Base-by-base conservation (phyloP, 1,139 yeast species). In the Hyphopichia burtonii region DNA sequence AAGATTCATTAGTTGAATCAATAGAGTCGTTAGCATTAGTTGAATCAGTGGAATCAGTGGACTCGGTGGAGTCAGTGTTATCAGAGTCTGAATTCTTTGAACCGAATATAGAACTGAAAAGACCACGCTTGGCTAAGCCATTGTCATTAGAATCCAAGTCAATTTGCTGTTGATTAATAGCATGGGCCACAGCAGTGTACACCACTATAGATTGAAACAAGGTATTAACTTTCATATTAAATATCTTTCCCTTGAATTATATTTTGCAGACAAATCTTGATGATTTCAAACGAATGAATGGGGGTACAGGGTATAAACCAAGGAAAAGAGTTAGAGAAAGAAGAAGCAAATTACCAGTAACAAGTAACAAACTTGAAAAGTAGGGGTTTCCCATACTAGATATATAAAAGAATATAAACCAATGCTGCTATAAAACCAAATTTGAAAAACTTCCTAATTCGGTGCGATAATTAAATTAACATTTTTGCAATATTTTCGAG, bases 121-220 rank as follows among this genome's bases (percentile, higher is more conserved):
- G 45, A 7, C 53, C 48, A 41, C 53, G 51, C 46, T 44, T 49
- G 33, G 16, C 34, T 8, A 38, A 19, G 9, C 42, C 34, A 11
- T 36, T 44, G 22, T 34, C 19, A 23, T 50, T 51, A 38, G 32
- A 47, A 34, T 45, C 34, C 32, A 31, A 39, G 15, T 43, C 44
- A 17, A 17, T 31, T 43, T 45, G 20, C 12, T 38, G 36, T 27
- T 32, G 25, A 19, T 38, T 38, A 6, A 38, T 33, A 25, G 57
- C 59, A 35, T 44, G 39, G 27, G 52, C 58, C 34, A 52, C 50
- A 40, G 55, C 58, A 31, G 56, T 47, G 17, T 53, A 47, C 43
- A 54, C 48, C 46, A 54, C 50, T 36, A 53, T 54, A 34, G 58
- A 48, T 44, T 47, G 50, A 47, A 56, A 48, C 42, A 56, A 49